Percentiles rank a stretch among this genome's conserved stretches.
phyloP scores from a whole-genome alignment of 148 eudicot genomes.

The Mesembryanthemum crystallinum region DNA sequence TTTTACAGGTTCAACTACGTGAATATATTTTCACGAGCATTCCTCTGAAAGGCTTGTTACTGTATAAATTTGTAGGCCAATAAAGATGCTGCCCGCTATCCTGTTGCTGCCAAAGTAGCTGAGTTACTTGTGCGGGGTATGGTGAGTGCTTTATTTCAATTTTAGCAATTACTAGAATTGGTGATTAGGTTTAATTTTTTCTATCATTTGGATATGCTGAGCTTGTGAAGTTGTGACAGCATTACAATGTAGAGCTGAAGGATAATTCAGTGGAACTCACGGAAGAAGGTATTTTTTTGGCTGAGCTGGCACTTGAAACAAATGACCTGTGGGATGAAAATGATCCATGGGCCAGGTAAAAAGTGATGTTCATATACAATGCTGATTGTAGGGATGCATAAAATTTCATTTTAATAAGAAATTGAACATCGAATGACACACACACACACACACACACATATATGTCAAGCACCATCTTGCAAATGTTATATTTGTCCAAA shows the following conservation, averaged over 20 bases:
- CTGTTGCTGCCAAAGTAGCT: slow-evolving; percentile 98
- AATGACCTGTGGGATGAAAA: slow-evolving; percentile 95
- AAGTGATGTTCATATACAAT: slow-evolving; percentile 7
- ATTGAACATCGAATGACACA: too few relatives aligned
- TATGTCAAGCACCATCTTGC: neutral
- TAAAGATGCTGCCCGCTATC: slow-evolving; percentile 85
- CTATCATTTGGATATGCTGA: neutral
- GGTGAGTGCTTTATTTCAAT: slow-evolving; percentile 42
- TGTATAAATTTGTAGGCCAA: slow-evolving; percentile 52
- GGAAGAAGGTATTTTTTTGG: slow-evolving; percentile 84
- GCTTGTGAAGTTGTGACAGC: slow-evolving; percentile 43
- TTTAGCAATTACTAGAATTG: slow-evolving; percentile 1
- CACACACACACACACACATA: too few relatives aligned
- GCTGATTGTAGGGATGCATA: neutral
- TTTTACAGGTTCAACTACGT: neutral
- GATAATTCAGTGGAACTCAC: slow-evolving; percentile 94
- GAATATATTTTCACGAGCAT: neutral
- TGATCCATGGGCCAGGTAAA: slow-evolving; percentile 99
- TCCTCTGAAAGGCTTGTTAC: slow-evolving; percentile 9
- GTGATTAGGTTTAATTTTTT: slow-evolving; percentile 2
- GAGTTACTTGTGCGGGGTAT: slow-evolving; percentile 71
- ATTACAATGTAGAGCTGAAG: slow-evolving; percentile 85
- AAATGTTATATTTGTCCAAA: neutral
- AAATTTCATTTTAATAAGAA: neutral
- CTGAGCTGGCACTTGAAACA: slow-evolving; percentile 96